A percentile compares a stretch with the other conserved stretches of the same genome.
Evolutionary conservation across 2,329 filamentous ascomycete genomes (phyloP).

Genomic region (Akanthomyces uredinophilus): DNA sequence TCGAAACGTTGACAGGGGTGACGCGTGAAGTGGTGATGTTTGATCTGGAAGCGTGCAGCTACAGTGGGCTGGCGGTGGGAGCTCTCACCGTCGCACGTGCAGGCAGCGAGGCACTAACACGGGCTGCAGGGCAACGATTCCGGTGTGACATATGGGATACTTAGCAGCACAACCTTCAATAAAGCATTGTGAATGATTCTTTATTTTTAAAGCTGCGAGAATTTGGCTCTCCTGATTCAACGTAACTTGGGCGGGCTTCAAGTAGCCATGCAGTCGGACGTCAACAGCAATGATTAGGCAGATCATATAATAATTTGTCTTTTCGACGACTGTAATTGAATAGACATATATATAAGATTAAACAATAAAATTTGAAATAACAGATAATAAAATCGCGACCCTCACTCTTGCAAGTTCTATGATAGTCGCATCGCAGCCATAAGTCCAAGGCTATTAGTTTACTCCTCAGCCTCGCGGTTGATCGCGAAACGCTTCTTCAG

Average conservation of each 20-base stretch:
- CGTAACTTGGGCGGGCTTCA: too few species aligned
- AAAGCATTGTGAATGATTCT: neutral
- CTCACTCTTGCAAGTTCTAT: neutral
- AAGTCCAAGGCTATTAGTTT: neutral
- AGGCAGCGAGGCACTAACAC: neutral
- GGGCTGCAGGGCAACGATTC: neutral
- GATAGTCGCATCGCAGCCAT: neutral
- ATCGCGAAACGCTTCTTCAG: slow-evolving; percentile 13
- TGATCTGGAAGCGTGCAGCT: neutral
- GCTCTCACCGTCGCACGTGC: neutral
- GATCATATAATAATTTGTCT: neutral
- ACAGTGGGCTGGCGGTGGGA: neutral
- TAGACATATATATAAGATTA: neutral
- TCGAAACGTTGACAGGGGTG: neutral
- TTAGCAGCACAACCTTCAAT: too few species aligned
- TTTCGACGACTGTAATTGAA: neutral
- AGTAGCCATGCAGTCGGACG: too few species aligned
- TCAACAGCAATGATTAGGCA: too few species aligned
- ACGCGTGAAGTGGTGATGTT: neutral
- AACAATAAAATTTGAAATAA: neutral
- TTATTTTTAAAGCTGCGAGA: neutral
- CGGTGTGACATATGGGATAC: neutral
- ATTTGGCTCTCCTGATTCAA: too few species aligned
- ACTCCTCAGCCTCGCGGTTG: slow-evolving; percentile 1
- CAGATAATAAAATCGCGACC: neutral